Conservation (phyloP, 495 filamentous ascomycete species). For the Penicillium nucicola region DNA sequence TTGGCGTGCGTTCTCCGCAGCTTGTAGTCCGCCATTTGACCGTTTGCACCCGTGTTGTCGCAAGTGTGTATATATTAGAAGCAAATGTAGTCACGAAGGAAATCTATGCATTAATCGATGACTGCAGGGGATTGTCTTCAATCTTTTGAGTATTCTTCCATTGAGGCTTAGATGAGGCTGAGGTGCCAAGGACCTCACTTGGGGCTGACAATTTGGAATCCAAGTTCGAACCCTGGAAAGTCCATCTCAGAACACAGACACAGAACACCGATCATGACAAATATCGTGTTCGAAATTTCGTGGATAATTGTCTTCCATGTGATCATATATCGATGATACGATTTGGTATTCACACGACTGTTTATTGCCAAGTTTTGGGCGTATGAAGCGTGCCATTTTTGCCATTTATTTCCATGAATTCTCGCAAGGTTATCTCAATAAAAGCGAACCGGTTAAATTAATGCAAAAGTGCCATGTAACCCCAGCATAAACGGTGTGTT, state of each 20-base stretch:
- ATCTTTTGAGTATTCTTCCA: too few species aligned
- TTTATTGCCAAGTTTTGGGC: neutral
- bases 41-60: conserved; percentile 2
- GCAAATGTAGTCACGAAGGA: neutral
- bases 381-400: neutral
- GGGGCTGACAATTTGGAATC: conserved; percentile 1
- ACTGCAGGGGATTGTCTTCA: too few species aligned
- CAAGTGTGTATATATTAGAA: too few species aligned
- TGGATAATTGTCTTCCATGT: too few species aligned
- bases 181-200: too few species aligned
- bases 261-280: too few species aligned
- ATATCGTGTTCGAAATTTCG: too few species aligned
- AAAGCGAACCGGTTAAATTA: neutral
- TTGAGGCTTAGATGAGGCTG: too few species aligned
- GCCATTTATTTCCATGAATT: neutral
- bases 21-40: conserved; percentile 16
- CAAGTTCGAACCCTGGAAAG: too few species aligned
- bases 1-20: conserved; percentile 31
- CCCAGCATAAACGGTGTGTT: neutral
- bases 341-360: neutral
- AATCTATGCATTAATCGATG: neutral
- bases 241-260: too few species aligned
- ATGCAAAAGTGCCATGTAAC: neutral
- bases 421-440: neutral
- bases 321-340: neutral